Percentiles rank a stretch among this genome's conserved stretches.
phyloP scores from a whole-genome alignment of 768 basidiomycete genomes.

The Rhizopogon vinicolor region DNA sequence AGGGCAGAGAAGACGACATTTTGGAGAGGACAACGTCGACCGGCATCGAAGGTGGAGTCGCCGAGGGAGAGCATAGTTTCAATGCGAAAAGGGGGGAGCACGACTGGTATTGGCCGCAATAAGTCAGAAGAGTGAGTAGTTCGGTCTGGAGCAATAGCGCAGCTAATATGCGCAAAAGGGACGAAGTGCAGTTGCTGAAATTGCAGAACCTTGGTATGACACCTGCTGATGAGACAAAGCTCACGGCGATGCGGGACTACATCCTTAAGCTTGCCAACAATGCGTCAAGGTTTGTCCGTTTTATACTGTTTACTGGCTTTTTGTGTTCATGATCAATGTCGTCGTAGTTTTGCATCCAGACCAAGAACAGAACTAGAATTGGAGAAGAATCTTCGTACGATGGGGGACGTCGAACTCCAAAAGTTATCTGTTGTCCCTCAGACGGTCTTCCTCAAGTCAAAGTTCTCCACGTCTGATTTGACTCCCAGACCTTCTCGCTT shows the following conservation, averaged over 20 bases:
- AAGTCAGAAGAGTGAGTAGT: slow-evolving; percentile 75
- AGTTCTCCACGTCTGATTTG: slow-evolving; percentile 34
- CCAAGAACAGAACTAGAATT: slow-evolving; percentile 57
- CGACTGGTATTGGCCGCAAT: slow-evolving; percentile 36
- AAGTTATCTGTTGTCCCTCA: slow-evolving; percentile 88
- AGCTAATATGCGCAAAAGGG: slow-evolving; percentile 40
- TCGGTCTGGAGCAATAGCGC: background rate
- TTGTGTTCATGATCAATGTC: slow-evolving; percentile 1
- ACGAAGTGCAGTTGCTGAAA: slow-evolving; percentile 70
- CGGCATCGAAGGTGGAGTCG: slow-evolving; percentile 51
- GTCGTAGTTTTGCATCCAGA: slow-evolving; percentile 60
- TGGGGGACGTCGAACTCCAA: slow-evolving; percentile 71
- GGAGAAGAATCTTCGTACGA: slow-evolving; percentile 58
- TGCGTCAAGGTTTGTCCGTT: slow-evolving; percentile 56
- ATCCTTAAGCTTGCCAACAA: slow-evolving; percentile 79
- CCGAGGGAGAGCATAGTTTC: slow-evolving; percentile 69
- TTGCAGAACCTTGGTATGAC: slow-evolving; percentile 89
- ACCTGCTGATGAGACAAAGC: slow-evolving; percentile 73
- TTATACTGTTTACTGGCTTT: background rate
- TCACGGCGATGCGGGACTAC: slow-evolving; percentile 87
- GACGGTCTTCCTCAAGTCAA: slow-evolving; percentile 80
- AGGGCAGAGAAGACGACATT: slow-evolving; percentile 75
- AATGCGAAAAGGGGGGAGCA: slow-evolving; percentile 47
- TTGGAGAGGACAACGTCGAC: slow-evolving; percentile 59
- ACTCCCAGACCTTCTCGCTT: slow-evolving; percentile 33